These are phyloP conservation scores for Pythium phragmiticola DNA, from an alignment of 352 stramenopile genomes.

Conservation along the genomic window DNA sequence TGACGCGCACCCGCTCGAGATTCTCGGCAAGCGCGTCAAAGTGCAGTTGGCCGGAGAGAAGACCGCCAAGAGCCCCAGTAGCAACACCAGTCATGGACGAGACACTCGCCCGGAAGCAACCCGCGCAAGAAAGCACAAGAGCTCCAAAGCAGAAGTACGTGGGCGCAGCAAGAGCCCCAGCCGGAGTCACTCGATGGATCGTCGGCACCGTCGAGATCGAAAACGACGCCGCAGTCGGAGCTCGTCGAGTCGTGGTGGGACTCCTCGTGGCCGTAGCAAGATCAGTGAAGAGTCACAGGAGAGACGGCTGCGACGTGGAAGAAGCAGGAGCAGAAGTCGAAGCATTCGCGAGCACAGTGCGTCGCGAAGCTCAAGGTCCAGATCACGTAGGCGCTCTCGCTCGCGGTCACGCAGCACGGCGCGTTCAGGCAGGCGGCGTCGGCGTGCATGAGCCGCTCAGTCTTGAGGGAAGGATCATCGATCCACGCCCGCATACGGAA, in stretches of 20 bases:
- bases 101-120: not conserved
- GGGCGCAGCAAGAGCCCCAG: slow-evolving; percentile 5
- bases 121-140: not conserved
- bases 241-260: slow-evolving; percentile 5
- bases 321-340: not conserved
- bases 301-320: not conserved
- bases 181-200: not conserved
- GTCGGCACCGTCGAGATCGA: not conserved
- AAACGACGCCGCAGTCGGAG: slow-evolving; percentile 3
- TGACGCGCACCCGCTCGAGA: slow-evolving; percentile 40
- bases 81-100: not conserved
- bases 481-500: slow-evolving; percentile 12
- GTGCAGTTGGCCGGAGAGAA: slow-evolving; percentile 67
- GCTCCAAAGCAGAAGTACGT: not conserved
- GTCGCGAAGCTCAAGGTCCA: slow-evolving; percentile 5
- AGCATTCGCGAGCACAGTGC: slow-evolving; percentile 8
- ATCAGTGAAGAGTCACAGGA: not conserved
- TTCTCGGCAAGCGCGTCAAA: slow-evolving; percentile 71
- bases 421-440: not conserved
- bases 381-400: not conserved
- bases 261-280: not conserved
- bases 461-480: not conserved
- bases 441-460: not conserved
- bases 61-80: slow-evolving; percentile 8
- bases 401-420: not conserved